Base-by-base conservation (phyloP, 176 grass and related monocot genomes). In the Panicum miliaceum region DNA sequence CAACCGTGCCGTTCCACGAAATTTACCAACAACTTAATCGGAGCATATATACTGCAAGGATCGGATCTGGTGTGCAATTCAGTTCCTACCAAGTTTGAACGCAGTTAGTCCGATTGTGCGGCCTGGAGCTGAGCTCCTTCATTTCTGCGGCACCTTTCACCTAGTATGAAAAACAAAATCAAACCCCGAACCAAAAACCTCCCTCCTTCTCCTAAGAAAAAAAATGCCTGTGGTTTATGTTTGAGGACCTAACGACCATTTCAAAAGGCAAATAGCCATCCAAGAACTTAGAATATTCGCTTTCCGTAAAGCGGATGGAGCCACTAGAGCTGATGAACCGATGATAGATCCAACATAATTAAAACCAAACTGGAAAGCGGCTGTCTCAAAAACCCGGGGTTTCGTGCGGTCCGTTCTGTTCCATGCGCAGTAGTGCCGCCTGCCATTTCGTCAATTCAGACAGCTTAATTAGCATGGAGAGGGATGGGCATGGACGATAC, bases 331-430 rank as follows among this genome's bases (percentile, higher is more conserved):
- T 25, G 42, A 76, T 26, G 19, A 32, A 57, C 7, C 3, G 20
- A 57, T 57, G 54, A 57, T 60, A 40, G 78, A 65, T 51, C 27
- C 54, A n/a, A 57, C 54, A 22, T 56, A 56, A n/a, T n/a, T n/a
- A n/a, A 1, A 63, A 50, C 81, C 22, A 10, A 89, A 62, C 41
- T 51, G 70, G 41, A 85, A 84, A 84, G 87, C 22, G 52, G 27
- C n/a, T 59, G 62, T 16, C 51, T 7, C 32, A 75, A 9, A 46
- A 34, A 27, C 71, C 66, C 34, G 23, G 71, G 35, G 26, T 20
- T 64, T 69, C 34, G 11, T 48, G 75, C 63, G 27, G 38, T 29
- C 13, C 37, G 68, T 60, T 42, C 13, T 16, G 68, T 60, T 34
- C 11, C 23, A 34, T 46, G 62, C 42, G 61, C 36, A n/a, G 37